phyloP scores from a whole-genome alignment of 352 stramenopile genomes.

The Globisporangium sylvaticum region DNA sequence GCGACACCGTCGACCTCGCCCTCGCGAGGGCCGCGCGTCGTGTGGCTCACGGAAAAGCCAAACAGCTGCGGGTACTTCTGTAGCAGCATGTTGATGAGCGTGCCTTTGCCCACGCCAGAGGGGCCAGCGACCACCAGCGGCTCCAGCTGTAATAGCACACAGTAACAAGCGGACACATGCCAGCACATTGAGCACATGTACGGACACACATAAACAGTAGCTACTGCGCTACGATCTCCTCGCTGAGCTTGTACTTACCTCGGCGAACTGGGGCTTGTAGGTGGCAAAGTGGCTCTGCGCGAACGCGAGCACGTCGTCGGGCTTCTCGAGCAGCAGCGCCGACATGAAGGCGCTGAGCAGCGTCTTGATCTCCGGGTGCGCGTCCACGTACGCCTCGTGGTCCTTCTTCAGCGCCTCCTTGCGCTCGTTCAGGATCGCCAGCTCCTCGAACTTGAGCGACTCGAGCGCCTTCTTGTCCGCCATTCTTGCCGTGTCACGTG shows the following conservation, averaged over 20 bases:
- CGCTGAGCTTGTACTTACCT: slow-evolving; percentile 20
- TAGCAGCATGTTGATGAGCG: slow-evolving; percentile 92
- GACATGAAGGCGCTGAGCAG: slow-evolving; percentile 87
- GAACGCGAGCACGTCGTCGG: slow-evolving; percentile 75
- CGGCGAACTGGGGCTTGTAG: slow-evolving; percentile 51
- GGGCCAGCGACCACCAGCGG: slow-evolving; percentile 91
- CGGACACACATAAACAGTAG: neutral
- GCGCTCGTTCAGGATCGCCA: slow-evolving; percentile 81
- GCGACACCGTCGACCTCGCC: slow-evolving; percentile 95
- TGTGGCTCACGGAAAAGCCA: slow-evolving; percentile 97
- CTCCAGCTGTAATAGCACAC: slow-evolving; percentile 29
- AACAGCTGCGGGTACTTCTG: slow-evolving; percentile 83
- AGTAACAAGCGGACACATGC: neutral
- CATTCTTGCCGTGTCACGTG: slow-evolving; percentile 6
- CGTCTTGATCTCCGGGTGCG: slow-evolving; percentile 88
- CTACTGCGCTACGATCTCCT: neutral
- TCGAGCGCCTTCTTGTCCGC: slow-evolving; percentile 49
- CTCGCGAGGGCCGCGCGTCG: slow-evolving; percentile 91
- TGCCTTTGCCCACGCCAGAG: slow-evolving; percentile 94
- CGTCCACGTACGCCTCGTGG: slow-evolving; percentile 75
- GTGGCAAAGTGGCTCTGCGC: slow-evolving; percentile 74
- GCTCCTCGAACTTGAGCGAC: slow-evolving; percentile 80
- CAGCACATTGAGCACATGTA: neutral
- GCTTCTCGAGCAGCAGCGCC: slow-evolving; percentile 84
- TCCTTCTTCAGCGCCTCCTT: slow-evolving; percentile 86